Evolutionary conservation across 352 stramenopile species (phyloP).

Genomic region (Pythium aphanidermatum): DNA sequence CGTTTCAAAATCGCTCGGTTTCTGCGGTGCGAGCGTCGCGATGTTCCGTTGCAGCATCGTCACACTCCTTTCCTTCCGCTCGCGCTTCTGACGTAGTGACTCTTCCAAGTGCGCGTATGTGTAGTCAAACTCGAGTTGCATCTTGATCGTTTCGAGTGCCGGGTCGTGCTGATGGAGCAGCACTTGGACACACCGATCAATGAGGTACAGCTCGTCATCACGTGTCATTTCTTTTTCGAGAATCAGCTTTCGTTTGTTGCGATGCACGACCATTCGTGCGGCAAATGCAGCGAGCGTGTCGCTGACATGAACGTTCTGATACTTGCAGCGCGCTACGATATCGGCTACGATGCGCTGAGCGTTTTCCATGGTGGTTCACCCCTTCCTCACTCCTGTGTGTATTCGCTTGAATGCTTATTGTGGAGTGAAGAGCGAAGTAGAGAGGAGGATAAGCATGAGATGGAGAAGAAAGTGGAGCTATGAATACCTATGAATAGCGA

Average conservation of each 20-base stretch:
- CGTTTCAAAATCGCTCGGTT: conserved; percentile 85
- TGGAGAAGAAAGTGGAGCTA: too few relatives aligned
- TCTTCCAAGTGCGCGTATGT: conserved; percentile 85
- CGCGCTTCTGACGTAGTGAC: conserved; percentile 45
- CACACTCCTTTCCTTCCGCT: conserved; percentile 53
- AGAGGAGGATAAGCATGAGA: too few relatives aligned
- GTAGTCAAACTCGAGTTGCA: conserved; percentile 93
- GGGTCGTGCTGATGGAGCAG: conserved; percentile 76
- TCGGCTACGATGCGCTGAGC: conserved; percentile 60
- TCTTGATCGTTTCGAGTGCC: conserved; percentile 90
- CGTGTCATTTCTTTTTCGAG: conserved; percentile 67
- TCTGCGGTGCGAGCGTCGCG: conserved; percentile 59
- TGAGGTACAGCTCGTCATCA: conserved; percentile 69
- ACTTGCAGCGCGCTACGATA: conserved; percentile 69
- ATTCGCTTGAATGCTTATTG: too few relatives aligned
- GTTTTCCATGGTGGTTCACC: conserved; percentile 38
- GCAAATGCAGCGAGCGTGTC: conserved; percentile 88
- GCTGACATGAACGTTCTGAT: conserved; percentile 71
- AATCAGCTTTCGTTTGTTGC: conserved; percentile 53
- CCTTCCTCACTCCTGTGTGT: too few relatives aligned
- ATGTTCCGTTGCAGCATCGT: conserved; percentile 72
- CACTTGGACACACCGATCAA: conserved; percentile 69
- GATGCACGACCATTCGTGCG: conserved; percentile 58
- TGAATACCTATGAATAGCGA: too few relatives aligned
- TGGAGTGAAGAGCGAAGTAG: too few relatives aligned